These are phyloP conservation scores for Candida frijolesensis DNA, from an alignment of 1,139 yeast species.

Conservation along the genomic window DNA sequence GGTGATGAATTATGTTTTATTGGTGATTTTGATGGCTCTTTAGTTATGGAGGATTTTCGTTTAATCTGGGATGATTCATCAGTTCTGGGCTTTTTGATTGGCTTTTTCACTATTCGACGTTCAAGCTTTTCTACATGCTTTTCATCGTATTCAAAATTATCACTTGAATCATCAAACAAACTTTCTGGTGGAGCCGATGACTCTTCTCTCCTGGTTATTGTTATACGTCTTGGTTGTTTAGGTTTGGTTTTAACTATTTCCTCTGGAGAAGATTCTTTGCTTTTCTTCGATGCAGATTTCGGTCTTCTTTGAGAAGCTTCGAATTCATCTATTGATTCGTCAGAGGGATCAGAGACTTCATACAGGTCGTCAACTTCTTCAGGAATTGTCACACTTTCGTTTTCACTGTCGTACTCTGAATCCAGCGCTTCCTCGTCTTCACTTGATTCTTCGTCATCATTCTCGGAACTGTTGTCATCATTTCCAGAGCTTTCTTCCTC, in stretches of 20 bases:
- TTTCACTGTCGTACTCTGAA: neutral
- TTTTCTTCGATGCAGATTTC: neutral
- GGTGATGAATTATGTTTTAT: constrained; percentile 7
- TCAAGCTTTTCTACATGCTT: constrained; percentile 13
- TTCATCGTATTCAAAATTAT: constrained; percentile 14
- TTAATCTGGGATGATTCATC: neutral
- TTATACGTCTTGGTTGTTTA: constrained; percentile 9
- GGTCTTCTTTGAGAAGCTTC: neutral
- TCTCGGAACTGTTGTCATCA: neutral
- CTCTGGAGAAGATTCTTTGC: constrained; percentile 1
- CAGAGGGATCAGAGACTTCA: constrained; percentile 1
- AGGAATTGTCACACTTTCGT: neutral
- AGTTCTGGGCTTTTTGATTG: neutral
- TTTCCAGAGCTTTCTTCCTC: neutral
- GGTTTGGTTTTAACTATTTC: neutral
- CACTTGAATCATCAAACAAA: constrained; percentile 12
- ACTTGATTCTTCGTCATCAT: constrained; percentile 1
- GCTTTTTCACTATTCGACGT: constrained; percentile 7
- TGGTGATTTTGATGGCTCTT: neutral
- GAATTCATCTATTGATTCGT: neutral
- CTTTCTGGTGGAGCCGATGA: constrained; percentile 1
- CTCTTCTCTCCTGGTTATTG: constrained; percentile 2
- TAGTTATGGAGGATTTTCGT: neutral
- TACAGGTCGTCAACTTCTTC: constrained; percentile 7
- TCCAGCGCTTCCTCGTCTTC: neutral